phyloP scores from a whole-genome alignment of 208 protist genomes.

The Wallacemonas sp. region DNA sequence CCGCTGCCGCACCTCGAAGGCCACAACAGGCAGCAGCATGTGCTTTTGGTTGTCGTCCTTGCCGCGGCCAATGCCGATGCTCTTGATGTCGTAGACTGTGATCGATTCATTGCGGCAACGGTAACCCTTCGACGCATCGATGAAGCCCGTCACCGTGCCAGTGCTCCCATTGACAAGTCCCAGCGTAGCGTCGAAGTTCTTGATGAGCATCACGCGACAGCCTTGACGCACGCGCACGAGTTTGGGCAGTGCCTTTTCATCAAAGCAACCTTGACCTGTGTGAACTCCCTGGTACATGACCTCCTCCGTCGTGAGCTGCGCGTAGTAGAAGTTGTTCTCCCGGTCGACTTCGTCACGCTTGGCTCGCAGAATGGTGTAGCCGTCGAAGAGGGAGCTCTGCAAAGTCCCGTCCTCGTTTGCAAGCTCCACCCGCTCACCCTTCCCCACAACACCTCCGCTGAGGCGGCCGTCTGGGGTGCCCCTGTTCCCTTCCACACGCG shows the following conservation, averaged over 20 bases:
- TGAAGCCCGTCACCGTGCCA: conserved; percentile 71
- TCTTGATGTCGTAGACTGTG: conserved; percentile 13
- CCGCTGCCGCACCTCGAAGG: conserved; percentile 36
- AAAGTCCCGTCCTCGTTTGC: conserved; percentile 24
- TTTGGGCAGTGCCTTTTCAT: conserved; percentile 28
- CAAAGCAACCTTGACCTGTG: conserved; percentile 43
- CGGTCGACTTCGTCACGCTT: conserved; percentile 53
- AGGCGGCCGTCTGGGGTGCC: too few species aligned
- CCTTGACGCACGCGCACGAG: conserved; percentile 62
- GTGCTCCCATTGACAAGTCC: conserved; percentile 85
- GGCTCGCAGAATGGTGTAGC: conserved; percentile 74
- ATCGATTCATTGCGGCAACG: conserved; percentile 35
- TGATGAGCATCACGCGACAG: conserved; percentile 88
- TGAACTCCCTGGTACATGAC: conserved; percentile 52
- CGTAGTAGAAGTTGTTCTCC: conserved; percentile 64
- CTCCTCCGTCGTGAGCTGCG: conserved; percentile 45
- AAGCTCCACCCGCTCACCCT: conserved; percentile 17
- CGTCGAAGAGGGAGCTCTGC: conserved; percentile 35
- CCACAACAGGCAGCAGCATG: conserved; percentile 62
- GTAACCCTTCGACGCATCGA: conserved; percentile 37
- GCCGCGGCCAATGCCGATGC: conserved; percentile 31
- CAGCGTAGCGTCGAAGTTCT: conserved; percentile 62
- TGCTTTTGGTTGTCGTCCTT: conserved; percentile 18
- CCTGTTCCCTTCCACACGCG: neutral
- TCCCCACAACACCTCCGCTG: neutral